Base-by-base conservation (phyloP, 192 early-diverging fungal genomes). In the Gamsiella multidivaricata region DNA sequence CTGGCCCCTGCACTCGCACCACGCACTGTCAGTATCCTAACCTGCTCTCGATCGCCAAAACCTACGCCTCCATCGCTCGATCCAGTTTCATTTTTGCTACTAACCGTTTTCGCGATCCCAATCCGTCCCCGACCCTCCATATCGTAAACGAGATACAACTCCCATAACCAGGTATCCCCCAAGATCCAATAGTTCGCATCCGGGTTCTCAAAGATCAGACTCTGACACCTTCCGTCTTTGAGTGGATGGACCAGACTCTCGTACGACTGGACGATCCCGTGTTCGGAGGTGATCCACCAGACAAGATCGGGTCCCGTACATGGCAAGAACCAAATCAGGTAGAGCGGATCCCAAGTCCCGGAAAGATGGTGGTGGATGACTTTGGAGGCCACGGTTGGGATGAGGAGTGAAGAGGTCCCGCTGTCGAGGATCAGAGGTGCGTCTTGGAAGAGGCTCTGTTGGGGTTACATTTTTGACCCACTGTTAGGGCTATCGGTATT, bases 121-220 rank as follows among this genome's bases (percentile, higher is more conserved):
- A 73, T 65, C 17, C 55, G 29, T 1, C 70, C 70, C 12, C 11
- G 14, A 9, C 55, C 70, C 5, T 26, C 39, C 70, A 73, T 73
- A n/a, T 73, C 70, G 31, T 73, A 73, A 5, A 73, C 70, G 8
- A 73, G 23, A 59, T 73, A 73, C 18, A 73, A 15, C 7, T 62
- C 70, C 22, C 55, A 28, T 4, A 73, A 31, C 70, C 62, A 65
- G 22, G 54, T 65, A 45, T 73, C 70, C 14, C 70, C 70, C 55
- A 73, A 46, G 25, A 73, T 73, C 70, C 70, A 73, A 28, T 65
- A 59, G 17, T 64, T 34, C 20, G 62, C 61, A 17, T 65, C 55
- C 18, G 17, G 43, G 20, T 65, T 58, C 28, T 51, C 70, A 52
- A 73, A 73, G 18, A 73, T 73, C 7, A 73, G 18, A 47, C 70